Evolutionary conservation across 148 eudicot genomes (phyloP), one percentile per base, ranked within the genome.

Genomic region (Amaranthus hypochondriacus): DNA sequence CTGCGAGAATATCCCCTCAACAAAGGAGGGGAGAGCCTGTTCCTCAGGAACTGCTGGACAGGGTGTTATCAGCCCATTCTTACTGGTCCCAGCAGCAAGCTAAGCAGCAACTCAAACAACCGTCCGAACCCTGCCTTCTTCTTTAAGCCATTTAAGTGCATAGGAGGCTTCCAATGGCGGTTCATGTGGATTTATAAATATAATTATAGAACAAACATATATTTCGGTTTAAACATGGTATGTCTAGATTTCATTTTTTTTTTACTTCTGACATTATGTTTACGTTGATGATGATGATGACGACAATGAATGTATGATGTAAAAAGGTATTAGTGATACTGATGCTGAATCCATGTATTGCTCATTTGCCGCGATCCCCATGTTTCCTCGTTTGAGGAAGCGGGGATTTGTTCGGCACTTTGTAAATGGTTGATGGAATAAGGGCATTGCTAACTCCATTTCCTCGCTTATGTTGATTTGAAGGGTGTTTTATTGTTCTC

Each of bases 11-110:
- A 68, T 86, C 96, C 54, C 98, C 97, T 6, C 98, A 93, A 69
- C 98, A 93, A 79, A 88, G 98, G 82, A 83, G 98, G 79, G 98
- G 98, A 42, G 95, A 93, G 80, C 98, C 97, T 0, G 98, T 91
- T 51, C 98, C 98, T 4, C 97, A 91, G 80, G 89, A 87, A 70
- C 90, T 93, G 39, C 78, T 93, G 56, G 97, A 93, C 81, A 69
- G 98, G 75, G 98, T 93, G 70, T 80, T 91, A 4, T 70, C 84
- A 4, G 98, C 98, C 47, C 98, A 93, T 78, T 89, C 86, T 61
- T 87, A 83, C 81, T 93, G 98, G 98, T 87, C 95, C 15, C 89
- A 89, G 56, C 92, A 87, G 64, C 90, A 86, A 81, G 88, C 86
- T 43, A 92, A 86, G 85, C 97, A 89, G 70, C 92, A 87, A 79